Percentiles rank a stretch among this genome's conserved stretches.
These are phyloP conservation scores for Stemphylium beticola DNA, from an alignment of 2,329 filamentous ascomycete genomes.

Conservation along the genomic window DNA sequence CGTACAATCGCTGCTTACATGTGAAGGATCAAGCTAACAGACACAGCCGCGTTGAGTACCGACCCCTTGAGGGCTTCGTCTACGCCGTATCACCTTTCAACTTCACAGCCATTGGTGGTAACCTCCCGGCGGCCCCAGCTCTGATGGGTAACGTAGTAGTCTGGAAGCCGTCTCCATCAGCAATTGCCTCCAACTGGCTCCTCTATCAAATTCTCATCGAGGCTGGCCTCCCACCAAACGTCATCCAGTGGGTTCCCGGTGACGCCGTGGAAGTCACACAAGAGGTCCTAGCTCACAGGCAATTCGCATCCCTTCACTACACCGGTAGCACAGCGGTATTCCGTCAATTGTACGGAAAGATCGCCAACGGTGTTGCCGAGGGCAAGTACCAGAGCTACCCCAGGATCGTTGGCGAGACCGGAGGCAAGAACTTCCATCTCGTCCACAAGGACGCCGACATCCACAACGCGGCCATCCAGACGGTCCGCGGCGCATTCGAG, in stretches of 20 bases:
- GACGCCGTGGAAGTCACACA: slow-evolving; percentile 84
- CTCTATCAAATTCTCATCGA: slow-evolving; percentile 90
- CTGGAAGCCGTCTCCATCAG: slow-evolving; percentile 93
- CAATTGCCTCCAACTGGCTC: slow-evolving; percentile 89
- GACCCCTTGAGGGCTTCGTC: slow-evolving; percentile 91
- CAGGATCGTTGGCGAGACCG: slow-evolving; percentile 87
- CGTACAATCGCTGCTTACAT: slow-evolving; percentile 20
- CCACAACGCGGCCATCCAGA: slow-evolving; percentile 79
- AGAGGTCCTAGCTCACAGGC: slow-evolving; percentile 73
- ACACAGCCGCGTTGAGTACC: slow-evolving; percentile 75
- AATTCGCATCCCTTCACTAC: slow-evolving; percentile 93
- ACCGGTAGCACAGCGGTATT: slow-evolving; percentile 93
- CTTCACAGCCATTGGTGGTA: slow-evolving; percentile 93
- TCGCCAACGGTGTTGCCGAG: slow-evolving; percentile 79
- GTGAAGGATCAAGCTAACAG: slow-evolving; percentile 23
- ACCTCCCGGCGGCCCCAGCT: slow-evolving; percentile 81
- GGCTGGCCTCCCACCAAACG: slow-evolving; percentile 84
- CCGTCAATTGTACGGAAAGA: slow-evolving; percentile 84
- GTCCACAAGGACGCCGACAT: slow-evolving; percentile 79
- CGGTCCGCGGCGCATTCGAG: slow-evolving; percentile 85
- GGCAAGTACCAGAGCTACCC: slow-evolving; percentile 86
- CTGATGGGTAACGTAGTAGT: slow-evolving; percentile 93
- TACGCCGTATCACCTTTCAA: slow-evolving; percentile 96
- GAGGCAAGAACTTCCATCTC: slow-evolving; percentile 92
- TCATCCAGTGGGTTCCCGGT: slow-evolving; percentile 93